Conservation (phyloP, 1,284 basidiomycete species). For the Malassezia cuniculi region DNA sequence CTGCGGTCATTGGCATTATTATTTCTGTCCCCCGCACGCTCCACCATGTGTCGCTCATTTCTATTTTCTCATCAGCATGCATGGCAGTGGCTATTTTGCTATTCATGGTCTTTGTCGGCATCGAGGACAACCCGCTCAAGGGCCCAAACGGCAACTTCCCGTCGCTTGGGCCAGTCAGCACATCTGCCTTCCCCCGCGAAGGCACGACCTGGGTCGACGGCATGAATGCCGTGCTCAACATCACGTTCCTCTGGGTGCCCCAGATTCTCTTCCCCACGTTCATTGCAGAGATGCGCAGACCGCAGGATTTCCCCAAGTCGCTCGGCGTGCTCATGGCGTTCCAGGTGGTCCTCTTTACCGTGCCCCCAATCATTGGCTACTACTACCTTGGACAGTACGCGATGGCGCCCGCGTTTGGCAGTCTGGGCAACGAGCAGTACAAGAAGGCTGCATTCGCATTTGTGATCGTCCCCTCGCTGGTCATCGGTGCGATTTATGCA, state of each 20-base stretch:
- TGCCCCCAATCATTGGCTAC: slow-evolving; percentile 52
- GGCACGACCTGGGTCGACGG: slow-evolving; percentile 54
- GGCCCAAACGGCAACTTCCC: not conserved
- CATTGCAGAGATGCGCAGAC: slow-evolving; percentile 54
- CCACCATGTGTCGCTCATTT: slow-evolving; percentile 30
- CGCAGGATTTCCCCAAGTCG: slow-evolving; percentile 56
- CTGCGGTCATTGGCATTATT: slow-evolving; percentile 27
- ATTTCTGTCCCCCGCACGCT: slow-evolving; percentile 32
- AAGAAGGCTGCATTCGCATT: slow-evolving; percentile 41
- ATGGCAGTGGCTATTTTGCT: slow-evolving; percentile 37
- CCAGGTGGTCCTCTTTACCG: slow-evolving; percentile 54
- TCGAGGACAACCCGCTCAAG: not conserved
- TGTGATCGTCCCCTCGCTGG: slow-evolving; percentile 41
- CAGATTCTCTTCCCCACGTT: slow-evolving; percentile 51
- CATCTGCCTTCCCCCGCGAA: slow-evolving; percentile 28
- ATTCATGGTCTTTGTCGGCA: slow-evolving; percentile 15
- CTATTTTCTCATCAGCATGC: slow-evolving; percentile 29
- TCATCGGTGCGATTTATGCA: slow-evolving; percentile 44
- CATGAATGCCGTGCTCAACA: slow-evolving; percentile 48
- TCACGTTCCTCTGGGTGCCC: slow-evolving; percentile 54
- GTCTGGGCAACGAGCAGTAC: slow-evolving; percentile 18
- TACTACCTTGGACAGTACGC: slow-evolving; percentile 48
- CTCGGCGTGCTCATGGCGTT: slow-evolving; percentile 49
- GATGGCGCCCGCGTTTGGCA: slow-evolving; percentile 30
- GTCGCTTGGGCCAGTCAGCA: slow-evolving; percentile 16